Evolutionary conservation across 2,329 filamentous ascomycete species (phyloP), one percentile per base, ranked within the genome.

Genomic region (Pseudogymnoascus sp.): DNA sequence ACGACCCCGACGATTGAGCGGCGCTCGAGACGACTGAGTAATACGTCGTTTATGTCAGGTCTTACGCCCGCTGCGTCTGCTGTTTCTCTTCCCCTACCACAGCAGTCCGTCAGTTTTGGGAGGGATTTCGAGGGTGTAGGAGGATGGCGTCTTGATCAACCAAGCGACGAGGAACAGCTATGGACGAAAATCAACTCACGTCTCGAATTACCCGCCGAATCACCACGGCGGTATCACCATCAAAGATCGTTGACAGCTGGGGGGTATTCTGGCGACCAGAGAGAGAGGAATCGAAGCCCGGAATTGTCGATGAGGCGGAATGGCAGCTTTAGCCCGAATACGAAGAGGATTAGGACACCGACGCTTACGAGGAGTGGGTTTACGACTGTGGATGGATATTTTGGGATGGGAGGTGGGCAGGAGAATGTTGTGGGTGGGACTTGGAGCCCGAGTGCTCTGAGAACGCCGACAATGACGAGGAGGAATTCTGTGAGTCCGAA

Each of bases 81-180:
- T 3, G 31, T 37, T 28, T 41, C 31, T 18, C 61, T 55, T 25
- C 61, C 49, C 4, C 28, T 45, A 14, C 49, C 49, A 3, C 28
- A 78, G 12, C 77, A 80, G 6, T 81, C 78, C 64, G 71, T 81
- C 35, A 82, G 82, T 0, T 73, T 81, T 3, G 79, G 81, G 61
- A 75, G 83, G 31, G 83, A 86, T 68, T 86, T 81, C 66, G 83
- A 86, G 66, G 83, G 83, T 6, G 72, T 86, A 1, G 83, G 83
- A 16, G 83, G 83, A 2, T 86, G 83, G 82, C 75, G 82, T 58
- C 66, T 84, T 1, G 75, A 67, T 68, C 72, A 74, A 66, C 71
- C 62, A 68, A 68, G 62, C 12, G 69, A 70, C 38, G 74, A 75
- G 12, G 75, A 76, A 35, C 72, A 67, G 4, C 67, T 76, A 33